Conservation (phyloP, 176 grass and related monocot genomes). For the Elymus sibiricus region DNA sequence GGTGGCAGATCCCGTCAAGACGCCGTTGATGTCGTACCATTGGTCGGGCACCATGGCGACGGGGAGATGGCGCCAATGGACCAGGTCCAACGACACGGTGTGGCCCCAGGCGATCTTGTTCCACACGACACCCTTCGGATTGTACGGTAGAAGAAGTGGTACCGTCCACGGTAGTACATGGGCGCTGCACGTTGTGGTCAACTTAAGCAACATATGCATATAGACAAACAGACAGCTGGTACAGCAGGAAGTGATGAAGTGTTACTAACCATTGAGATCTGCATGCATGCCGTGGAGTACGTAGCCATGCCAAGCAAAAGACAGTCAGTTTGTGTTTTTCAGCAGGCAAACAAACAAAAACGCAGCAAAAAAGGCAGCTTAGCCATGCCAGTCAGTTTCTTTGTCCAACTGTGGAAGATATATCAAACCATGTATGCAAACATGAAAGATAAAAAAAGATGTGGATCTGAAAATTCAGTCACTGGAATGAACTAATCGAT, state of each 20-base stretch:
- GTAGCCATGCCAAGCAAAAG: background rate
- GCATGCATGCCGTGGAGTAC: background rate
- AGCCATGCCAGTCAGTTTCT: too few species aligned
- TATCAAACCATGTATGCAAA: background rate
- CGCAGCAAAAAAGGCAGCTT: background rate
- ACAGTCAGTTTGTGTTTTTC: background rate
- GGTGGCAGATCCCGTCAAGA: background rate
- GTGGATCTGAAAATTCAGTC: background rate
- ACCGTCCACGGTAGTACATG: background rate
- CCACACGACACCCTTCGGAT: background rate
- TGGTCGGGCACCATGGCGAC: background rate
- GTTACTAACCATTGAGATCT: background rate
- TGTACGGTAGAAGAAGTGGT: conserved; percentile 7
- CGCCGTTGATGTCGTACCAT: background rate
- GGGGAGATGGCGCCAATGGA: background rate
- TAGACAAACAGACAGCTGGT: background rate
- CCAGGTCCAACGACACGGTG: background rate
- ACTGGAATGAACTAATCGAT: background rate
- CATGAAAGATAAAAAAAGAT: background rate
- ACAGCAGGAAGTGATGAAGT: background rate
- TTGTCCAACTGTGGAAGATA: background rate
- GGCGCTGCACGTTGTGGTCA: background rate
- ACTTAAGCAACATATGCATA: background rate
- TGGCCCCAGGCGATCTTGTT: background rate
- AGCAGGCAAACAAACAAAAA: background rate